Base-by-base conservation (phyloP, 805 yeast genomes). In the Zygoascus biomembranicola region DNA sequence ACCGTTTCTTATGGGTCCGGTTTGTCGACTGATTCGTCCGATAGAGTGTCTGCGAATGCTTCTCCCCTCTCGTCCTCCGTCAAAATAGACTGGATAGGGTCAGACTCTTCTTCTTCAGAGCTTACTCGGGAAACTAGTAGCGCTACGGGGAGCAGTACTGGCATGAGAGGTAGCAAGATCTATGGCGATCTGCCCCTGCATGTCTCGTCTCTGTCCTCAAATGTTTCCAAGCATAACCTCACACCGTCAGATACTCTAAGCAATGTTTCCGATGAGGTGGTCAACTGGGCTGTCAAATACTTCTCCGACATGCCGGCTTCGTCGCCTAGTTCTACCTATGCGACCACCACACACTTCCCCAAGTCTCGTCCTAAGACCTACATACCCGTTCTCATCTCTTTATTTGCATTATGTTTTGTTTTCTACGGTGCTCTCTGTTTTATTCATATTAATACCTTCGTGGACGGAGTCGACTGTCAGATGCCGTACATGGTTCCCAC, bases 401-500 rank as follows among this genome's bases (percentile, higher is more conserved):
- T 42, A n/a, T 42, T 42, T 42, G 44, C 44, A 42, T 42, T 42
- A 14, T 16, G 26, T 19, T 42, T 42, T 19, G 13, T 42, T 18
- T 42, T 18, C 26, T 42, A n/a, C 23, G 20, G 44, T 20, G 44
- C 26, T 18, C 20, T 42, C 20, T 42, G 44, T 42, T 42, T 42
- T 42, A 18, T 42, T 13, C 44, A 42, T 42, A 19, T 42, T 18
- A 18, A 42, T 42, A 14, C 44, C 26, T 19, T 11, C 4, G 20
- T 18, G 13, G 44, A 42, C 16, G 44, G 44, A 16, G 20, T 19
- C 31, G 69, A 73, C 47, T 90, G 97, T 65, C 71, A 82, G 42
- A 71, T 82, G 55, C 83, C 88, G 6, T 84, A 76, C 65, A 90
- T 90, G 96, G 80, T 77, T 49, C 96, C 96, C 1, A 80, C 90